phyloP scores from a whole-genome alignment of 2,329 filamentous ascomycete genomes.

The Arthrinium puccinioides region DNA sequence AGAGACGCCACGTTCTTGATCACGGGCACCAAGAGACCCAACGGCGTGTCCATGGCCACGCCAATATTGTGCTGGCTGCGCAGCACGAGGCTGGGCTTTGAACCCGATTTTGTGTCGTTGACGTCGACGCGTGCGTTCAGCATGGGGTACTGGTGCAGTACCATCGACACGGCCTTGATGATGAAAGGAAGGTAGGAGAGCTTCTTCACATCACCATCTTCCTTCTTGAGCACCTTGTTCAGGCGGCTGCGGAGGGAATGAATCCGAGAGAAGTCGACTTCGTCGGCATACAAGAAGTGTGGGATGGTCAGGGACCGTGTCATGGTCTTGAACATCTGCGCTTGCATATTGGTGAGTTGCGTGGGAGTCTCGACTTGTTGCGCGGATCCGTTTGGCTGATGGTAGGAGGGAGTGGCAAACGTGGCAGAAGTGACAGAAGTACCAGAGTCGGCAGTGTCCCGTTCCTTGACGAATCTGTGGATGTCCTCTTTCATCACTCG shows the following conservation, averaged over 20 bases:
- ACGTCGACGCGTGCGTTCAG: constrained; percentile 80
- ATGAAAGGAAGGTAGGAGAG: constrained; percentile 91
- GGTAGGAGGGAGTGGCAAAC: too few species aligned
- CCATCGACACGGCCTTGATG: constrained; percentile 87
- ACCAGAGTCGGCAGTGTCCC: constrained; percentile 22
- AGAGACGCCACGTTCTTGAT: constrained; percentile 74
- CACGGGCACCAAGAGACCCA: constrained; percentile 84
- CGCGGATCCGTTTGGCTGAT: too few species aligned
- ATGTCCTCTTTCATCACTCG: constrained; percentile 92
- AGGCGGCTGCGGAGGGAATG: constrained; percentile 65
- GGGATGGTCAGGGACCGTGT: constrained; percentile 85
- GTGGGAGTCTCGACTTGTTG: constrained; percentile 62
- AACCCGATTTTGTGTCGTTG: constrained; percentile 30
- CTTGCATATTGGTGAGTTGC: constrained; percentile 70
- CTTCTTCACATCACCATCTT: constrained; percentile 44
- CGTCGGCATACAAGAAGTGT: constrained; percentile 92
- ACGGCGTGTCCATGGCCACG: constrained; percentile 88
- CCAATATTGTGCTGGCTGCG: constrained; percentile 90
- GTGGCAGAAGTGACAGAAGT: too few species aligned
- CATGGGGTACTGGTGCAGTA: constrained; percentile 73
- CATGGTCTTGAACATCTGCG: constrained; percentile 97
- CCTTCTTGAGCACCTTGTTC: constrained; percentile 56
- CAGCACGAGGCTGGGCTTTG: constrained; percentile 69
- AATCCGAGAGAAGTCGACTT: constrained; percentile 74
- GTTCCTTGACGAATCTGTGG: constrained; percentile 56